phyloP scores from a whole-genome alignment of 768 basidiomycete species.

The Lactarius tabidus region DNA sequence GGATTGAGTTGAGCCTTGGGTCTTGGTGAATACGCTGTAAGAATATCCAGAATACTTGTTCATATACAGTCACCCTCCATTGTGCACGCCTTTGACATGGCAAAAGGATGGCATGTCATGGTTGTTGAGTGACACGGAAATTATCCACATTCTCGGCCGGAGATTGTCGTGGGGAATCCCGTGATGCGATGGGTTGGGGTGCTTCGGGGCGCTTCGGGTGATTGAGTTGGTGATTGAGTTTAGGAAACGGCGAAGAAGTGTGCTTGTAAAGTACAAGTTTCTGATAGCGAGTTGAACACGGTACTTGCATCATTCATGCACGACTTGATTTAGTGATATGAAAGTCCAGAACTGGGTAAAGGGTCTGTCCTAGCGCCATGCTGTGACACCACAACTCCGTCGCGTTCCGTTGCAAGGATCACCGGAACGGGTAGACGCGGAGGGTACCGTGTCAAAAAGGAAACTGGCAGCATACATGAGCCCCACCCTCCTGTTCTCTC shows the following conservation, averaged over 20 bases:
- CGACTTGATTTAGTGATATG: neutral
- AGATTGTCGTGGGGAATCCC: neutral
- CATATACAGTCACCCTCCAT: neutral
- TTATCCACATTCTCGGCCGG: neutral
- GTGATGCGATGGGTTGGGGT: neutral
- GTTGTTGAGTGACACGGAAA: too few relatives aligned
- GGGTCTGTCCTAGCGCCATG: neutral
- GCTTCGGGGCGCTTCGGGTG: neutral
- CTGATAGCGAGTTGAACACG: neutral
- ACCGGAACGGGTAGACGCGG: constrained; percentile 1
- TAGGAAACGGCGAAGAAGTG: neutral
- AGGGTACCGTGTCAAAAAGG: neutral
- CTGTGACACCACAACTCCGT: neutral
- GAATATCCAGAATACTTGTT: neutral
- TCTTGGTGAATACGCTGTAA: too few relatives aligned
- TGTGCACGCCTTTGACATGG: neutral
- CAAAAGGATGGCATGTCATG: too few relatives aligned
- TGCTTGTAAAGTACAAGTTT: neutral
- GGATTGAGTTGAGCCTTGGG: too few relatives aligned
- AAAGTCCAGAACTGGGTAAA: neutral
- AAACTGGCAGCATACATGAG: neutral
- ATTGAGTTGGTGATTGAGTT: neutral
- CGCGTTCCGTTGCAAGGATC: neutral
- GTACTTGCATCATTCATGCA: neutral
- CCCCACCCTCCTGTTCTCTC: neutral